Conservation (phyloP, 2,329 filamentous ascomycete genomes). For the Apiospora phragmitis region DNA sequence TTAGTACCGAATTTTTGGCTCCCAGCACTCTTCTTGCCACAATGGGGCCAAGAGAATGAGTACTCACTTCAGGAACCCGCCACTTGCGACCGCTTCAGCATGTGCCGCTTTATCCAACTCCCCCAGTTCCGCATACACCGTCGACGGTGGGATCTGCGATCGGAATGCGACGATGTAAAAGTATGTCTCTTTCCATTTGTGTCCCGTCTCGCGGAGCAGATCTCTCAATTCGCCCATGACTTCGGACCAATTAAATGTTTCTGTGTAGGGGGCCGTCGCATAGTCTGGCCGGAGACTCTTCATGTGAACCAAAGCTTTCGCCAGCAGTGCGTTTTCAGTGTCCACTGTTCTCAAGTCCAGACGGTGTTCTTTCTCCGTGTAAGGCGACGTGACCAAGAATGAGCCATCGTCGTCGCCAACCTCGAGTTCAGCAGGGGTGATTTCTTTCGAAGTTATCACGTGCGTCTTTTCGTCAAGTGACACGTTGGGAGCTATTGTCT, state of each 20-base stretch:
- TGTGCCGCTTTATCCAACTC: constrained; percentile 78
- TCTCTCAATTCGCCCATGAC: constrained; percentile 59
- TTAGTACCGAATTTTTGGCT: constrained; percentile 19
- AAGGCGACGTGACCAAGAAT: constrained; percentile 71
- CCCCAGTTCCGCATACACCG: constrained; percentile 68
- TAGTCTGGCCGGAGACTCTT: constrained; percentile 67
- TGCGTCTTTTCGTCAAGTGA: constrained; percentile 12
- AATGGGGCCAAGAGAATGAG: constrained; percentile 15
- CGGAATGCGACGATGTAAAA: constrained; percentile 89
- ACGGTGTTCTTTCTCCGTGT: constrained; percentile 68
- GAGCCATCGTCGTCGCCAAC: constrained; percentile 16
- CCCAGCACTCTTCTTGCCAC: not conserved
- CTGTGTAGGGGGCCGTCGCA: constrained; percentile 71
- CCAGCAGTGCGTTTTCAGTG: constrained; percentile 66
- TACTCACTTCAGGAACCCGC: constrained; percentile 76
- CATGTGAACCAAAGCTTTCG: constrained; percentile 68
- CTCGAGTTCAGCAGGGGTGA: not conserved
- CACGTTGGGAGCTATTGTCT: constrained; percentile 14
- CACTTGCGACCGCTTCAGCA: constrained; percentile 74
- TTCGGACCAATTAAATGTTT: constrained; percentile 75
- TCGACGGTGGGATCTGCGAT: constrained; percentile 67
- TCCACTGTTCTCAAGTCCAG: constrained; percentile 71
- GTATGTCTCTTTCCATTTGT: constrained; percentile 58
- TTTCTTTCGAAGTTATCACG: not conserved
- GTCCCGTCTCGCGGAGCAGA: constrained; percentile 47